Conservation (phyloP, 2,329 filamentous ascomycete genomes). For the Exophiala xenobiotica region DNA sequence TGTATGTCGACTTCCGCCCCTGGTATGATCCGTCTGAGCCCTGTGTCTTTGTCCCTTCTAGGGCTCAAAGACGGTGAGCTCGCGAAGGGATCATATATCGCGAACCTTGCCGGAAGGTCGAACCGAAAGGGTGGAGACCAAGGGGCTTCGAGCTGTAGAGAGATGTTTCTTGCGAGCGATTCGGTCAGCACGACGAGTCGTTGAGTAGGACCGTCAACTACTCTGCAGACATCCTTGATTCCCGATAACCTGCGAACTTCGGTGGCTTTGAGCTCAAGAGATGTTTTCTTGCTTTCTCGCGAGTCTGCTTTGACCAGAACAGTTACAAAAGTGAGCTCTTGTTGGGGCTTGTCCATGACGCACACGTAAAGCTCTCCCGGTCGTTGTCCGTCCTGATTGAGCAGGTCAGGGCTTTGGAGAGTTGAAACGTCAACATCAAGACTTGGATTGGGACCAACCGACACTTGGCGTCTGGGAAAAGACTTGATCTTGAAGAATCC, state of each 20-base stretch:
- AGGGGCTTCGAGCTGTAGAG: constrained; percentile 71
- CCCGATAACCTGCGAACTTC: constrained; percentile 61
- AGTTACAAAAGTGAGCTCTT: constrained; percentile 65
- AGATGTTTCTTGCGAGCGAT: constrained; percentile 61
- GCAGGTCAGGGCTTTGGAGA: constrained; percentile 4
- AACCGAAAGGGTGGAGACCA: constrained; percentile 71
- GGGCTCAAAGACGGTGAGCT: constrained; percentile 52
- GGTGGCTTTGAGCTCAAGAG: constrained; percentile 35
- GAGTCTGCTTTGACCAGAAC: constrained; percentile 54
- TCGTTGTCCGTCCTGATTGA: constrained; percentile 7
- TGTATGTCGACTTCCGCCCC: constrained; percentile 15
- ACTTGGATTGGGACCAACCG: not conserved
- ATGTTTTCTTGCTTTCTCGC: constrained; percentile 8
- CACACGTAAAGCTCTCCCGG: constrained; percentile 54
- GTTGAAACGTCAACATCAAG: constrained; percentile 20
- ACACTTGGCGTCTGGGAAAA: constrained; percentile 16
- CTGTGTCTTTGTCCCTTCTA: constrained; percentile 22
- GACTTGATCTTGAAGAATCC: constrained; percentile 29
- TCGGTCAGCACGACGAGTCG: constrained; percentile 70
- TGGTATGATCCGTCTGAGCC: constrained; percentile 21
- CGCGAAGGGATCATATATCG: constrained; percentile 59
- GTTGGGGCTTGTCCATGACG: constrained; percentile 68
- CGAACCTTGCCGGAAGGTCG: constrained; percentile 58
- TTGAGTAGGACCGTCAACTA: constrained; percentile 65
- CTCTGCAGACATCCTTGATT: constrained; percentile 70